These are phyloP conservation scores for Diaporthe humulicola DNA, from an alignment of 2,329 filamentous ascomycete genomes.

Conservation along the genomic window DNA sequence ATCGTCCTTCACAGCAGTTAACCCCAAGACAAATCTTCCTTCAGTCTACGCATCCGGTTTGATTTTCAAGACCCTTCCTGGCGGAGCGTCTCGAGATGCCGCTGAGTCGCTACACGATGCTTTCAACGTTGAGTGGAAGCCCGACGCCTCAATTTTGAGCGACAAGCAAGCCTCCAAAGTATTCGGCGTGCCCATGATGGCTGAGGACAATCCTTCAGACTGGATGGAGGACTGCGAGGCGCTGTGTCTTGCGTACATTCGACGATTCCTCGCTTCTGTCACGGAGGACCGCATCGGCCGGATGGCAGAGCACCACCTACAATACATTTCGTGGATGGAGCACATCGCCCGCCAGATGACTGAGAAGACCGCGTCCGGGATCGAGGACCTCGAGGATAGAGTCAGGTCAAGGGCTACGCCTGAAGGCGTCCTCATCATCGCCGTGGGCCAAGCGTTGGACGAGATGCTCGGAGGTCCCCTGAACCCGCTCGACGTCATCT, in stretches of 20 bases:
- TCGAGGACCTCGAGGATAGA: slow-evolving; percentile 37
- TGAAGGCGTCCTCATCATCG: slow-evolving; percentile 43
- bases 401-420: slow-evolving; percentile 36
- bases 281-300: slow-evolving; percentile 15
- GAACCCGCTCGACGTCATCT: slow-evolving; percentile 48
- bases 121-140: slow-evolving; percentile 43
- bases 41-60: slow-evolving; percentile 42
- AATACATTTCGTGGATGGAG: slow-evolving; percentile 40
- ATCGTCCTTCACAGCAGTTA: slow-evolving; percentile 40
- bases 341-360: slow-evolving; percentile 26
- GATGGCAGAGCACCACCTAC: slow-evolving; percentile 39
- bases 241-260: slow-evolving; percentile 37
- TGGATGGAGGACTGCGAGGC: slow-evolving; percentile 42
- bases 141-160: slow-evolving; percentile 41
- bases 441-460: slow-evolving; percentile 43
- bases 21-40: slow-evolving; percentile 31
- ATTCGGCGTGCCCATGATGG: slow-evolving; percentile 38
- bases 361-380: background rate
- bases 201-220: slow-evolving; percentile 39
- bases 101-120: slow-evolving; percentile 35
- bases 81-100: background rate
- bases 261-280: slow-evolving; percentile 33
- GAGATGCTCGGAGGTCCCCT: slow-evolving; percentile 45
- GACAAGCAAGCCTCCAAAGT: slow-evolving; percentile 36
- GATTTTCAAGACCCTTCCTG: slow-evolving; percentile 41